Percentiles rank a stretch among this genome's conserved stretches.
phyloP scores from a whole-genome alignment of 2,329 filamentous ascomycete genomes.

The Teratosphaeria epicoccoides region DNA sequence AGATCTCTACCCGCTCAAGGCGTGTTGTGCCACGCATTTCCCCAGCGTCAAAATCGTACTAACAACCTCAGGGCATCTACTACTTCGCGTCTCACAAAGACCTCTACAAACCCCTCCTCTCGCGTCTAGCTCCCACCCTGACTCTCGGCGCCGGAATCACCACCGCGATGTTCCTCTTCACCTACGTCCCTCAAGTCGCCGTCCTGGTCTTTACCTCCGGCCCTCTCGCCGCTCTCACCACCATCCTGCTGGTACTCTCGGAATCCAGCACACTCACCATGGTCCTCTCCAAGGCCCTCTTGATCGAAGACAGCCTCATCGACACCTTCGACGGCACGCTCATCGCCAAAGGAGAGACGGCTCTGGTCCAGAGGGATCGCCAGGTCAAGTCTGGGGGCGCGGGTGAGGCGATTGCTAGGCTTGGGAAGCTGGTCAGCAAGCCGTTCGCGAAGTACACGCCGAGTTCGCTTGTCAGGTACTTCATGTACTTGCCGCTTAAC shows the following conservation, averaged over 20 bases:
- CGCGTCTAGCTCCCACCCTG: slow-evolving; percentile 51
- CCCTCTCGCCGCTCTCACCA: slow-evolving; percentile 64
- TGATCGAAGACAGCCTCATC: slow-evolving; percentile 71
- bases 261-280: slow-evolving; percentile 41
- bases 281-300: slow-evolving; percentile 54
- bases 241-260: slow-evolving; percentile 52
- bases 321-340: slow-evolving; percentile 78
- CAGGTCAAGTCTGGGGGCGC: slow-evolving; percentile 50
- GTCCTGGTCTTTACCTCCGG: slow-evolving; percentile 77
- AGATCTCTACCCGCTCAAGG: slow-evolving; percentile 71
- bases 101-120: slow-evolving; percentile 49
- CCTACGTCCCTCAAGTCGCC: slow-evolving; percentile 75
- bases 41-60: background rate
- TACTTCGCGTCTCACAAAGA: slow-evolving; percentile 49
- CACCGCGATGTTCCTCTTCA: slow-evolving; percentile 71
- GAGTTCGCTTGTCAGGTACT: slow-evolving; percentile 58
- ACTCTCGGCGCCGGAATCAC: slow-evolving; percentile 63
- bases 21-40: slow-evolving; percentile 17
- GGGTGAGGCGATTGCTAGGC: slow-evolving; percentile 42
- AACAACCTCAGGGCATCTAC: slow-evolving; percentile 42
- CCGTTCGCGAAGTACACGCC: slow-evolving; percentile 45
- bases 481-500: slow-evolving; percentile 84
- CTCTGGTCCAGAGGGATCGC: slow-evolving; percentile 63
- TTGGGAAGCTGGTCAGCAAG: slow-evolving; percentile 47
- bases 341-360: slow-evolving; percentile 42